A percentile compares a stretch with the other conserved stretches of the same genome.
phyloP scores from a whole-genome alignment of 805 yeast genomes.

The Kluyveromyces siamensis region DNA sequence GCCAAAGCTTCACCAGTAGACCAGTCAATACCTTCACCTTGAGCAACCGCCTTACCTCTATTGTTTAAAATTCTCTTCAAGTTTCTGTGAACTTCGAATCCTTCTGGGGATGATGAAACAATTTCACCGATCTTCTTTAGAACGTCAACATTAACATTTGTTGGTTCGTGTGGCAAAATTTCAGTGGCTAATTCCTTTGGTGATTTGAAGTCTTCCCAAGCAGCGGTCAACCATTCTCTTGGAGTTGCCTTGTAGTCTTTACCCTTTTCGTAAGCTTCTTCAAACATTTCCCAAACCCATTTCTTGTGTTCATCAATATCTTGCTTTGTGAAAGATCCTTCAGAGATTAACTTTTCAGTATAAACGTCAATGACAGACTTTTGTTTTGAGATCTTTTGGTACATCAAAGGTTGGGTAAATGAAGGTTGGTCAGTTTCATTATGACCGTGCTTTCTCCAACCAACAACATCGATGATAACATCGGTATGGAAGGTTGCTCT shows the following conservation, averaged over 20 bases:
- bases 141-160: slow-evolving; percentile 66
- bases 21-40: slow-evolving; percentile 97
- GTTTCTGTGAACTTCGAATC: slow-evolving; percentile 87
- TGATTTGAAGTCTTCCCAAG: slow-evolving; percentile 98
- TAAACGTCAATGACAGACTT: slow-evolving; percentile 82
- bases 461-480: slow-evolving; percentile 92
- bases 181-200: slow-evolving; percentile 95
- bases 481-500: slow-evolving; percentile 94
- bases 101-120: slow-evolving; percentile 77
- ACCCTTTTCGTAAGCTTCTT: slow-evolving; percentile 79
- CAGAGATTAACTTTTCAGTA: slow-evolving; percentile 66
- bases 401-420: slow-evolving; percentile 98
- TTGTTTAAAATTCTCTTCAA: slow-evolving; percentile 85
- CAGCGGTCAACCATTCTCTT: slow-evolving; percentile 96
- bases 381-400: slow-evolving; percentile 82
- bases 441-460: slow-evolving; percentile 98
- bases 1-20: slow-evolving; percentile 99
- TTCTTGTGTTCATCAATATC: slow-evolving; percentile 93
- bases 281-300: slow-evolving; percentile 95
- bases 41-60: slow-evolving; percentile 78
- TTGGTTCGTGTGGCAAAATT: slow-evolving; percentile 91
- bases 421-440: slow-evolving; percentile 99
- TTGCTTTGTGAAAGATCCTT: slow-evolving; percentile 80
- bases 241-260: slow-evolving; percentile 86
- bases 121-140: slow-evolving; percentile 72